Evolutionary conservation across 2,329 filamentous ascomycete genomes (phyloP).

Genomic region (Neofusicoccum kwambonambiense): DNA sequence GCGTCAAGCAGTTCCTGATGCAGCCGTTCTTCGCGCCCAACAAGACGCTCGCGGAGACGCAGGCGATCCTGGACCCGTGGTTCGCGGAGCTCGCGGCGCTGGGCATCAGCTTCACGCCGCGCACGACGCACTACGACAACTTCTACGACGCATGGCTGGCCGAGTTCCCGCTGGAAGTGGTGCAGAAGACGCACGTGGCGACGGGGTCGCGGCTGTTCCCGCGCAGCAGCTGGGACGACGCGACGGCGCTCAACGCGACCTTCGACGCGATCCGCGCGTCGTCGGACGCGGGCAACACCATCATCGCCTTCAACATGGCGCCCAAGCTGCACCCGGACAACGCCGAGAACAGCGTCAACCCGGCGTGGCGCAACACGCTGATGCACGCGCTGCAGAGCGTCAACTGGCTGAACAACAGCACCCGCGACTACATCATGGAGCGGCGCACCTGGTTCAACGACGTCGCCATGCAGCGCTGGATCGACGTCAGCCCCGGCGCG

Average conservation of each 20-base stretch:
- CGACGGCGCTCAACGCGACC: conserved; percentile 32
- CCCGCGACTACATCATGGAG: conserved; percentile 19
- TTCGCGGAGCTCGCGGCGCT: conserved; percentile 35
- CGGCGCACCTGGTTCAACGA: conserved; percentile 11
- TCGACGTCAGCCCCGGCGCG: conserved; percentile 17
- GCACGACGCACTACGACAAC: conserved; percentile 38
- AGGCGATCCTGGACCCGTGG: conserved; percentile 32
- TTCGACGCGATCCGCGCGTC: conserved; percentile 31
- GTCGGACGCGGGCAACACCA: not conserved
- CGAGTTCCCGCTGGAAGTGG: conserved; percentile 41
- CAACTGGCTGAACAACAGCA: conserved; percentile 33
- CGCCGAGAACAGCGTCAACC: conserved; percentile 25
- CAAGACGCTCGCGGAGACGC: conserved; percentile 33
- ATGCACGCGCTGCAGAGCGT: conserved; percentile 24
- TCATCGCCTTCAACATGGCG: conserved; percentile 18
- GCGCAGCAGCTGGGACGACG: conserved; percentile 38
- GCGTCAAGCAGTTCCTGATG: conserved; percentile 28
- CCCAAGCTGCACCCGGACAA: conserved; percentile 1
- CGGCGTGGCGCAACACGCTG: conserved; percentile 25
- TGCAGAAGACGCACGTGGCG: conserved; percentile 38
- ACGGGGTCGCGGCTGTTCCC: conserved; percentile 50
- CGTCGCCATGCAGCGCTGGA: conserved; percentile 7
- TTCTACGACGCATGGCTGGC: conserved; percentile 40
- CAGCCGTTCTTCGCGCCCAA: conserved; percentile 39
- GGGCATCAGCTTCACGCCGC: conserved; percentile 38